Base-by-base conservation (phyloP, 2,329 filamentous ascomycete species). In the Beauveria australis region DNA sequence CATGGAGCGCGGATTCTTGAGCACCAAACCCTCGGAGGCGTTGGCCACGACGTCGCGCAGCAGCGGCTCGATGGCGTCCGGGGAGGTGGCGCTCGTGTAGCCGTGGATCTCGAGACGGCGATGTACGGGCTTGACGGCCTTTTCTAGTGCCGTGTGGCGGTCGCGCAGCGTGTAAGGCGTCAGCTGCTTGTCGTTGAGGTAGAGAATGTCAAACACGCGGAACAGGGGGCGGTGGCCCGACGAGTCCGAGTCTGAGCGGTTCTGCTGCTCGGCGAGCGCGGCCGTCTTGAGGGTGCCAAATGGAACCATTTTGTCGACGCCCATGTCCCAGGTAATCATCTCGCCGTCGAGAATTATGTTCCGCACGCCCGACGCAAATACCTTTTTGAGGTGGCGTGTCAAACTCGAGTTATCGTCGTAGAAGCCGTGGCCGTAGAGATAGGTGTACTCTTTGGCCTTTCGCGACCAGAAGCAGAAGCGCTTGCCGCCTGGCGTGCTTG, bases 291-390 rank as follows among this genome's bases (percentile, higher is more conserved):
- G 80, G 0, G 91, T 95, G 8, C 94, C 94, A 71, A 99, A 99
- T 0, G 89, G 86, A 18, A 96, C 88, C 57, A 94, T 89, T 60
- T 89, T 89, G 74, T 96, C 89, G 54, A 89, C 80, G 49, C 88
- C 85, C 63, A 92, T 89, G 70, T 97, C 91, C 94, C 94, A 99
- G 0, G 92, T 96, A 61, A 99, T 92, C 94, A 99, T 99, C 72
- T 99, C 94, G 10, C 94, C 94, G 68, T 99, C 94, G 0, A 99
- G 80, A 54, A 99, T 96, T 65, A 96, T 81, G 69, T 90, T 97
- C 18, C 87, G 81, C 0, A 97, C 91, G 1, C 87, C 86, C 1
- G 85, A 77, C 2, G 86, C 79, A 71, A 99, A 97, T 0, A 91
- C 91, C 46, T 85, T 79, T 57, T 84, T 84, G 22, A 97, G 78